Evolutionary conservation across 331 rosid species (phyloP), one percentile per base, ranked within the genome.

Genomic region (Saraca asoca): DNA sequence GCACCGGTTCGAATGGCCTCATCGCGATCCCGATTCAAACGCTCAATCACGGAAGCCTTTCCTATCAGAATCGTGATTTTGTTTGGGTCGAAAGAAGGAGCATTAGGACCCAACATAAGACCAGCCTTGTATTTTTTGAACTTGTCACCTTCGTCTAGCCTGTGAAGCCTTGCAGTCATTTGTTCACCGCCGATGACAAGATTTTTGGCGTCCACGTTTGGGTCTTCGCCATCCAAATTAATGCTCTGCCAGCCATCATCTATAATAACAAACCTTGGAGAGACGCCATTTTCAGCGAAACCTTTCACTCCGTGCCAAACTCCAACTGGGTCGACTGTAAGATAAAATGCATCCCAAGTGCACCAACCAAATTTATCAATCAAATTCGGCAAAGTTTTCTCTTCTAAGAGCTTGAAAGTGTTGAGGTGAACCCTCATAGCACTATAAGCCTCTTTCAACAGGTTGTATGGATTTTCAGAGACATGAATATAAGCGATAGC

Each of bases 231-330:
- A 38, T 91, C 96, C 1, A 82, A 49, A 69, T 76, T 87, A 69
- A 89, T 81, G 74, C 96, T 89, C 48, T 92, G 98, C 98, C 96
- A 89, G 0, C 98, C 98, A 77, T 92, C 95, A 18, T 87, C 95
- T 11, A 89, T 87, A 60, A 92, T 80, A 51, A 92, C 57, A 72
- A 87, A 92, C 81, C 96, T 81, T 0, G 96, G 95, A 4, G 83
- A 69, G 12, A 85, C 19, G 0, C 93, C 96, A 3, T 80, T 88
- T 11, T 85, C 73, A 2, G 50, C 73, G 7, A 92, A 89, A 29
- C 82, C 87, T 6, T 89, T 79, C 7, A 92, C 70, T 10, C 95
- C 95, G 11, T 82, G 82, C 81, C 77, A 87, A 15, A 92, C 53
- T 15, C 96, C 91, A 20, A 59, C 51, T 3, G 95, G 96, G 41